A percentile compares a stretch with the other conserved stretches of the same genome.
Evolutionary conservation across 2,329 filamentous ascomycete species (phyloP).

Genomic region (Botrytis squamosa): DNA sequence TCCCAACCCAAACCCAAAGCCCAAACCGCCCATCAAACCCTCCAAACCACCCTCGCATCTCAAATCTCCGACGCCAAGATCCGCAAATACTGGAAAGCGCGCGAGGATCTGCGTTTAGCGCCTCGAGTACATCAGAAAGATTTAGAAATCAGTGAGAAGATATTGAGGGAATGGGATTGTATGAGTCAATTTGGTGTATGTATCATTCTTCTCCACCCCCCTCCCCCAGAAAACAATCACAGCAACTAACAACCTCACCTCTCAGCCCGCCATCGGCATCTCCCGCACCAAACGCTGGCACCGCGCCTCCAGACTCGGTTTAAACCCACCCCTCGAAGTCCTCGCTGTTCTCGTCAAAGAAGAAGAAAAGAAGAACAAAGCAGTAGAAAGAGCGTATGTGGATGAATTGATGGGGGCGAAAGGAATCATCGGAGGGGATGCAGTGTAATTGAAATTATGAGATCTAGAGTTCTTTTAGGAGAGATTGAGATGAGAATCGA

Average conservation of each 20-base stretch:
- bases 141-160: constrained; percentile 74
- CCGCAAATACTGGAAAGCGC: constrained; percentile 70
- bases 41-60: constrained; percentile 56
- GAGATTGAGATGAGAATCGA: not conserved
- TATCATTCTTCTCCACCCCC: constrained; percentile 34
- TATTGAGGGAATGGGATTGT: constrained; percentile 88
- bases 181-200: constrained; percentile 88
- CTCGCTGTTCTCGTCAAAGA: constrained; percentile 79
- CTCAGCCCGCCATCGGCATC: constrained; percentile 83
- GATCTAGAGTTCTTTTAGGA: not conserved
- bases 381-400: constrained; percentile 68
- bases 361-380: constrained; percentile 54
- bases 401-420: constrained; percentile 60
- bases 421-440: constrained; percentile 35
- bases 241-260: not conserved
- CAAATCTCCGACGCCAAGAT: constrained; percentile 68
- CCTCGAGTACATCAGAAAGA: constrained; percentile 75
- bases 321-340: constrained; percentile 89
- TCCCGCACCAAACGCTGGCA: constrained; percentile 81
- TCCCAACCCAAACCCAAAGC: constrained; percentile 26
- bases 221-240: not conserved
- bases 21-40: constrained; percentile 44
- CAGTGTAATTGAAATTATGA: not conserved
- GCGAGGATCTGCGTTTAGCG: constrained; percentile 68
- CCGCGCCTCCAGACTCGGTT: constrained; percentile 74